Evolutionary conservation across 805 yeast species (phyloP).

Genomic region (Kurtzmaniella cleridarum): DNA sequence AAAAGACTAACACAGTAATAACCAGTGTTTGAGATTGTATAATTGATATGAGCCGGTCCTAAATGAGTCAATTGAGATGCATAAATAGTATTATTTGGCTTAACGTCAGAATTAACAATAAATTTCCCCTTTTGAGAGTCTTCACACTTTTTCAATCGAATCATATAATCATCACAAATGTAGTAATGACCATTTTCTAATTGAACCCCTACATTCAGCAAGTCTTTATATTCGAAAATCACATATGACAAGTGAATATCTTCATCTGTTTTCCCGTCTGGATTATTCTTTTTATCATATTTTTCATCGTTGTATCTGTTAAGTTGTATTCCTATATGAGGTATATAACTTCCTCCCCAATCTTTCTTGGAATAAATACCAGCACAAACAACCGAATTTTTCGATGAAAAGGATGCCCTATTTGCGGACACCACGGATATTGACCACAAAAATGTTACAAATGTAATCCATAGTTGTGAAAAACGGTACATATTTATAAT

Average conservation of each 20-base stretch:
- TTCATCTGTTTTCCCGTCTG: constrained; percentile 17
- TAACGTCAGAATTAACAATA: constrained; percentile 44
- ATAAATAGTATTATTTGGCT: constrained; percentile 48
- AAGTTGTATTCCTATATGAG: constrained; percentile 27
- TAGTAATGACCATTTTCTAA: constrained; percentile 44
- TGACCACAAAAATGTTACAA: too few relatives aligned
- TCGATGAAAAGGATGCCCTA: constrained; percentile 44
- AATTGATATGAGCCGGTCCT: constrained; percentile 59
- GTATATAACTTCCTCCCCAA: constrained; percentile 73
- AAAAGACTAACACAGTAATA: constrained; percentile 86
- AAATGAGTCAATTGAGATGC: constrained; percentile 49
- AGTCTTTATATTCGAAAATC: constrained; percentile 80
- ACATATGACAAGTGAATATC: constrained; percentile 53
- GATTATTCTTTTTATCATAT: constrained; percentile 25
- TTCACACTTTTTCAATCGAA: constrained; percentile 49
- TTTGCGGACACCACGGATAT: constrained; percentile 25
- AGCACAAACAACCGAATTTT: constrained; percentile 65
- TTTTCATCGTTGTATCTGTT: constrained; percentile 22
- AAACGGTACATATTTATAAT: too few relatives aligned
- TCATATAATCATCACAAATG: constrained; percentile 70
- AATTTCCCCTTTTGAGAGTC: constrained; percentile 54
- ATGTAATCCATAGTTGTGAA: too few relatives aligned
- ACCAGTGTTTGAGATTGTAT: constrained; percentile 71
- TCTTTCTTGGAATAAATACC: constrained; percentile 87
- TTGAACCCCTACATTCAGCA: constrained; percentile 56